Evolutionary conservation across 176 grass and related monocot genomes (phyloP).

Genomic region (Guadua angustifolia): DNA sequence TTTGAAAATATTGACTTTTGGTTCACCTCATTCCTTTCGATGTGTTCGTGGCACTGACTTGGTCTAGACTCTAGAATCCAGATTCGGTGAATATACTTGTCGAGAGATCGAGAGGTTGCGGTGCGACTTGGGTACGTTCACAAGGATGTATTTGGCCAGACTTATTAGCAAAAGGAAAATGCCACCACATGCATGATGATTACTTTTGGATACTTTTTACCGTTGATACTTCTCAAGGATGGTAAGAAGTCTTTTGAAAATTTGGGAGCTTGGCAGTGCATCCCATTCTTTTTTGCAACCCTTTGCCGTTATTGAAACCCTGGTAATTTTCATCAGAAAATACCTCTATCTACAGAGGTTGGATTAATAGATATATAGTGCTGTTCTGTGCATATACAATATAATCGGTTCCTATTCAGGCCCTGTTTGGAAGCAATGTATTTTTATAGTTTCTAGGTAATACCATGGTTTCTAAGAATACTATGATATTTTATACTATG

Average conservation of each 20-base stretch:
- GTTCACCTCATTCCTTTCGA: not conserved
- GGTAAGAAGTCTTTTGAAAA: not conserved
- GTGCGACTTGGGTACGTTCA: not conserved
- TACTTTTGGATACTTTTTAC: not conserved
- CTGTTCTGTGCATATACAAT: slow-evolving; percentile 19
- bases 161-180: not conserved
- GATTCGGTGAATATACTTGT: not conserved
- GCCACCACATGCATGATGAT: not conserved
- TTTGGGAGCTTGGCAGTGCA: too few species aligned
- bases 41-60: not conserved
- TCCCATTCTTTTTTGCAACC: too few species aligned
- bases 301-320: not conserved
- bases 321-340: slow-evolving; percentile 13
- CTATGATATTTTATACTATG: too few species aligned
- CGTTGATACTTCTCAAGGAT: too few species aligned
- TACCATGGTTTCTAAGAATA: too few species aligned
- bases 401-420: slow-evolving; percentile 9
- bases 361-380: slow-evolving; percentile 1
- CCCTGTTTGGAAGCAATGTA: too few species aligned
- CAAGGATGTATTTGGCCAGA: not conserved
- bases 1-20: not conserved
- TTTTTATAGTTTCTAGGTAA: too few species aligned
- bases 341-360: not conserved
- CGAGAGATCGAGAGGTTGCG: not conserved
- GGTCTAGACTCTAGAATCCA: not conserved